Evolutionary conservation across 345 rosid genomes (phyloP), one percentile per base, ranked within the genome.

Genomic region (Linum lewisii): DNA sequence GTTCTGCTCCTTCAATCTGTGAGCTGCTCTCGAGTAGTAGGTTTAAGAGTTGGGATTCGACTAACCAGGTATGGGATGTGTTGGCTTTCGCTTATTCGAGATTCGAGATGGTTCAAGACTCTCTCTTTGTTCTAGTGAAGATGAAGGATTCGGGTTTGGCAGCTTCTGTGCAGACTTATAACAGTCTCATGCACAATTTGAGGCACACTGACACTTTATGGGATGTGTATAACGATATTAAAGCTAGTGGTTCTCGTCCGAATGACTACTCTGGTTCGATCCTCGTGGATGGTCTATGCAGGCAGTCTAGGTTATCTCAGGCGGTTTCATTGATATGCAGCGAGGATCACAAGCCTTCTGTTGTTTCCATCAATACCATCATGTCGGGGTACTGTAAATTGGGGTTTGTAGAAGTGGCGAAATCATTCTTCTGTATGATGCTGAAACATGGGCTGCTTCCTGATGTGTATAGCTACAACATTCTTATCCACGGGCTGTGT

Each of bases 401-500:
- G 60, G 97, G 97, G 63, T 76, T 75, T 64, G 76, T 77, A 45
- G 82, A 89, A 63, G 69, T 42, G 61, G 86, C 97, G 2, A 85
- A 80, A 78, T 82, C 86, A 2, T 77, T 82, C 60, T 67, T 89
- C 59, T 72, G 84, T 73, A 75, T 77, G 82, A 72, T 89, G 84
- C 78, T 84, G 58, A 89, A 89, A 65, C 71, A 66, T 69, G 95
- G 95, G 58, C 62, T 86, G 57, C 75, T 77, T 75, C 90, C 95
- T 38, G 84, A 82, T 74, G 69, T 63, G 47, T 78, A 79, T 72
- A 84, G 86, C 66, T 86, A 82, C 65, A 89, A 86, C 75, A 89
- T 86, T 69, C 89, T 89, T 63, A 75, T 89, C 65, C 84, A 82
- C 49, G 92, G 92, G 25, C 78, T 82, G 58, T 84, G 83, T 69